Evolutionary conservation across 2,329 filamentous ascomycete species (phyloP), one percentile per base, ranked within the genome.

Genomic region (Pseudogymnoascus verrucosus): DNA sequence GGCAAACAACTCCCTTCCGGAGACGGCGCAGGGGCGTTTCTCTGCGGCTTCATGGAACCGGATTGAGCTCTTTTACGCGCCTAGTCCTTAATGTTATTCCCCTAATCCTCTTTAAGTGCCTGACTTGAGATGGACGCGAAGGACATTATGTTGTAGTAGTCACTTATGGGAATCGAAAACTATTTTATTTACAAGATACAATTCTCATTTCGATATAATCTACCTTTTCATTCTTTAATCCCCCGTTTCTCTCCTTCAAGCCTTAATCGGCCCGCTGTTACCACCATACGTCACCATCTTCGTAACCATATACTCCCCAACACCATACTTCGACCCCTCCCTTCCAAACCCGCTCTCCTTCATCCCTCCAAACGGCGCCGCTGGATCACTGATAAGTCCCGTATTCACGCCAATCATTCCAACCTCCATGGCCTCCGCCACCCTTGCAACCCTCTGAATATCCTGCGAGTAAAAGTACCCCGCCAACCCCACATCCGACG

Each of bases 381-480:
- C 81, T 67, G 78, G 74, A 71, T 83, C 82, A 68, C 80, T 82
- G 61, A 84, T 82, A 62, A 83, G 61, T 1, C 90, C 90, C 0
- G 89, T 92, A 76, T 93, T 93, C 65, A 93, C 85, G 63, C 90
- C 91, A 1, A 96, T 85, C 91, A 96, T 96, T 62, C 91, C 91
- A 1, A 93, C 89, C 73, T 96, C 89, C 40, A 96, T 78, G 14
- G 82, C 81, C 76, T 90, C 87, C 0, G 86, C 84, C 0, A 90
- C 82, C 59, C 87, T 79, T 69, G 80, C 78, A 28, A 85, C 80
- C 5, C 87, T 77, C 71, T 82, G 78, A 11, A 89, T 66, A 70
- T 89, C 83, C 60, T 78, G 76, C 5, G 84, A 92, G 80, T 91
- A 98, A 79, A 99, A 96, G 78, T 98, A 98, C 0, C 91, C 93